A percentile compares a stretch with the other conserved stretches of the same genome.
phyloP scores from a whole-genome alignment of 441 rosid species.

The Gossypium lobatum region DNA sequence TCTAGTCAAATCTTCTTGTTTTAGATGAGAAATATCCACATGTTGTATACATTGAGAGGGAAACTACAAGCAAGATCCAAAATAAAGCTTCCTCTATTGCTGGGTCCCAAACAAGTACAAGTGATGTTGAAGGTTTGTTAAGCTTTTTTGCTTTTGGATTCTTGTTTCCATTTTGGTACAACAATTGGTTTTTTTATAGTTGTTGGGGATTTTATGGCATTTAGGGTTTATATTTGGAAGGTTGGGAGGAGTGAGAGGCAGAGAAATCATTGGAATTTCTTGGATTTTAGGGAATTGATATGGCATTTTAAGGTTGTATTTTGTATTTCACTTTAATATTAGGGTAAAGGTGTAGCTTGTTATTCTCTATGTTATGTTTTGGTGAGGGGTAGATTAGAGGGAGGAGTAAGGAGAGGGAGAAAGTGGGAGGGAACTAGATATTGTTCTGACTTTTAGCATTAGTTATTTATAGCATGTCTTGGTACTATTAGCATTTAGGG shows the following conservation, averaged over 20 bases:
- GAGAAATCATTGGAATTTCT: neutral
- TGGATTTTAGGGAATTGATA: neutral
- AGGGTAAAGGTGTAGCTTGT: neutral
- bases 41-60: slow-evolving; percentile 50
- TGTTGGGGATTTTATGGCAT: neutral
- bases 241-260: neutral
- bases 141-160: slow-evolving; percentile 10
- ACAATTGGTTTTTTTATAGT: neutral
- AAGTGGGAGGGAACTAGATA: neutral
- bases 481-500: neutral
- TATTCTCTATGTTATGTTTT: neutral
- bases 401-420: neutral
- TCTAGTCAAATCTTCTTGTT: slow-evolving; percentile 62
- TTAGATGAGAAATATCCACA: slow-evolving; percentile 74
- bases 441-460: neutral
- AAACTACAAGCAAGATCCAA: slow-evolving; percentile 18
- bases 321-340: neutral
- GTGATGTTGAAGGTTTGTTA: slow-evolving; percentile 68
- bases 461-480: neutral
- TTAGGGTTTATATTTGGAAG: neutral
- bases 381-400: neutral
- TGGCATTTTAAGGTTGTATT: neutral
- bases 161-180: neutral
- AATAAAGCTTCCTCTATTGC: slow-evolving; percentile 26
- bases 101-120: slow-evolving; percentile 28